Base-by-base conservation (phyloP, 2,329 filamentous ascomycete species). In the Ceratocystis diversiconidia region DNA sequence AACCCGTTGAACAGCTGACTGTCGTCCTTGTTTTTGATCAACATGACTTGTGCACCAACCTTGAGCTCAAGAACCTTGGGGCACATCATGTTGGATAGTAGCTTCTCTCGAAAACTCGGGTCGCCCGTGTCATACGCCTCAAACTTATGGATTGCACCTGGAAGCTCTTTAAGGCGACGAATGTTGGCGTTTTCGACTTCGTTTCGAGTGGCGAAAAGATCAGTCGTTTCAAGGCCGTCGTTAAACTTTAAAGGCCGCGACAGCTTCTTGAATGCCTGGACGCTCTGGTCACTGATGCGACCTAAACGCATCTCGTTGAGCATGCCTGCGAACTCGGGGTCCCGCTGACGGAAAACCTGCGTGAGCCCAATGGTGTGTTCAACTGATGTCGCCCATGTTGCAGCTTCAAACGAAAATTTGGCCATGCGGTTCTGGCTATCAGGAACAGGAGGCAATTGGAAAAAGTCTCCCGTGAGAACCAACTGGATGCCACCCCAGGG, bases 11-110 rank as follows among this genome's bases (percentile, higher is more conserved):
- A 94, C 0, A 99, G 81, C 28, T 55, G 44, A 0, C 84, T 86
- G 48, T 96, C 90, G 72, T 99, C 94, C 76, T 97, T 87, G 71
- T 99, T 99, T 75, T 99, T 99, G 79, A 99, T 96, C n/a, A 99
- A 79, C 94, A 99, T 99, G 57, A 99, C 95, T 73, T 99, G 95
- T 0, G 94, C 90, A 8, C 91, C 90, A 69, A 94, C 87, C 74
- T 96, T 97, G 36, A 99, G 77, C 43, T 88, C 84, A 22, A 99
- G 83, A 0, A 76, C 73, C 70, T 87, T 87, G 0, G 94, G 92
- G 0, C 94, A 92, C 89, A 99, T 96, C 84, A 95, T 95, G 72
- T 92, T 96, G 5, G 82, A 75, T 5, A 99, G 79, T 0, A 97
- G 75, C 72, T 85, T 92, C 59, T 95, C 90, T 41, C 89, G 86